Conservation (phyloP, 176 grass and related monocot species). For the Metroxylon sagu region DNA sequence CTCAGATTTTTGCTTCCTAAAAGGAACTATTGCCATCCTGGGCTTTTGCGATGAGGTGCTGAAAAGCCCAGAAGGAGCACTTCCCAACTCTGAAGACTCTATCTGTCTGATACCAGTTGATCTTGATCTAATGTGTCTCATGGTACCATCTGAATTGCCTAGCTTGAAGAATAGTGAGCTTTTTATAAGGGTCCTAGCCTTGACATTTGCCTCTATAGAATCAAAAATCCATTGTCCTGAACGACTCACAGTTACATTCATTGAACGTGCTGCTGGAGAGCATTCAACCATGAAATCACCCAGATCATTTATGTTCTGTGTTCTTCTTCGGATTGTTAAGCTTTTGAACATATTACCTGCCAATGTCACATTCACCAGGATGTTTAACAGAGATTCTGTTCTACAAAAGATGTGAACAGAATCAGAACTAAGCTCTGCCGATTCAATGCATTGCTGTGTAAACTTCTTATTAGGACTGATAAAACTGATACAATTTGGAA, state of each 20-base stretch:
- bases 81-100: constrained; percentile 16
- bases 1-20: constrained; percentile 16
- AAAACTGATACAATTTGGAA: background rate
- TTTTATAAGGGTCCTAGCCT: constrained; percentile 28
- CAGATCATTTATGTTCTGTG: constrained; percentile 46
- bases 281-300: constrained; percentile 38
- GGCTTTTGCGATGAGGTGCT: constrained; percentile 17
- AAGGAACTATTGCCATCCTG: background rate
- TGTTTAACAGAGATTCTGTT: background rate
- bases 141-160: constrained; percentile 7
- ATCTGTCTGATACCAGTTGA: constrained; percentile 28
- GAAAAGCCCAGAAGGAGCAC: constrained; percentile 33
- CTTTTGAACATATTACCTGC: constrained; percentile 54
- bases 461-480: constrained; percentile 15
- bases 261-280: background rate
- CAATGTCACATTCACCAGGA: constrained; percentile 44
- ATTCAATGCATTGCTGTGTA: background rate
- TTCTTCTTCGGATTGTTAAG: constrained; percentile 52
- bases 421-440: constrained; percentile 4
- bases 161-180: constrained; percentile 27
- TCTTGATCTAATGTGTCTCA: constrained; percentile 28
- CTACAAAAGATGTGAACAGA: constrained; percentile 6
- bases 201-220: constrained; percentile 41
- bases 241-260: constrained; percentile 18
- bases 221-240: constrained; percentile 54